Conservation (phyloP, 2,329 filamentous ascomycete species). For the Raffaelea arxii region DNA sequence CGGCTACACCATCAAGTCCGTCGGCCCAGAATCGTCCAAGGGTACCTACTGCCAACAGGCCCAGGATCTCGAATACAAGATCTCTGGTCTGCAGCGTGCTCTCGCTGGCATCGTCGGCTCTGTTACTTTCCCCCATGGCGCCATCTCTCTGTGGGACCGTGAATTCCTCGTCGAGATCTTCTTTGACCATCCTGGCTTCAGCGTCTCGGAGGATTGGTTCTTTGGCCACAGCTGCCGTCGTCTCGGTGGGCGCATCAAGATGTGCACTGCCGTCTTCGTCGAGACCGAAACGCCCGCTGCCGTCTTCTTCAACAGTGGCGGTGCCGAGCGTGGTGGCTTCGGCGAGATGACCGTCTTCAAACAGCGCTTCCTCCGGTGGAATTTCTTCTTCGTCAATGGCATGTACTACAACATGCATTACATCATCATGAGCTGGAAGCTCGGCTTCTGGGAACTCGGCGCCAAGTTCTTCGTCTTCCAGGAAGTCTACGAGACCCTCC, state of each 20-base stretch:
- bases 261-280: conserved; percentile 8
- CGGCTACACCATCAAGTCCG: conserved; percentile 7
- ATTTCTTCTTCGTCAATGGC: conserved; percentile 8
- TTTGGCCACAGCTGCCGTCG: conserved; percentile 8
- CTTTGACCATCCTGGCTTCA: conserved; percentile 6
- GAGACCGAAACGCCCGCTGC: conserved; percentile 4
- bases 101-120: conserved; percentile 4
- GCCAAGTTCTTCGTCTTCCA: conserved; percentile 6
- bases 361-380: conserved; percentile 6
- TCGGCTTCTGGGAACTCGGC: conserved; percentile 7
- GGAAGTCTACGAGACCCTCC: conserved; percentile 6
- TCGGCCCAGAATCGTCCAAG: neutral
- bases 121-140: conserved; percentile 6
- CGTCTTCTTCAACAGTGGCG: neutral
- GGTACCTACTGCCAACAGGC: conserved; percentile 6
- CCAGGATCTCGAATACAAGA: conserved; percentile 8
- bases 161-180: conserved; percentile 3
- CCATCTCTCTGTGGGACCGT: conserved; percentile 7
- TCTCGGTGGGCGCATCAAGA: conserved; percentile 6
- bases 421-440: conserved; percentile 5
- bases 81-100: conserved; percentile 5
- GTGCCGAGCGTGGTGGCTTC: conserved; percentile 3
- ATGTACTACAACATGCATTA: conserved; percentile 6
- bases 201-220: conserved; percentile 8
- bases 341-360: conserved; percentile 8